Conservation (phyloP, 2,329 filamentous ascomycete genomes). For the Laburnicola sp. region DNA sequence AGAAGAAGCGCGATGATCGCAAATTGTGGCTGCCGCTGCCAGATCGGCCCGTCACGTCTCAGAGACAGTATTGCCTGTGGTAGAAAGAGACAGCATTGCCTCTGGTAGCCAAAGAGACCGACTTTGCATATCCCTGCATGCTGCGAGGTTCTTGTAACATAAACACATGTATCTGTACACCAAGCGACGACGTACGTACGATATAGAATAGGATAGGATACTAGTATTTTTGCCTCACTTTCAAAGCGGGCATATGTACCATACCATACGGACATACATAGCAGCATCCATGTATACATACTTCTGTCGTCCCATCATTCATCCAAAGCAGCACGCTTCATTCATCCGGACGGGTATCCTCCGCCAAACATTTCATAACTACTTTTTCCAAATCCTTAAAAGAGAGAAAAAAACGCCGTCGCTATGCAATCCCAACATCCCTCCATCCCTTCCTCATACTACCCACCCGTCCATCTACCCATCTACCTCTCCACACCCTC, state of each 20-base stretch:
- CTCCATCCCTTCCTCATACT: background rate
- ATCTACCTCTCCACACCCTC: slow-evolving; percentile 23
- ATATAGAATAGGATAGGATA: background rate
- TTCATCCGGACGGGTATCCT: slow-evolving; percentile 15
- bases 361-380: slow-evolving; percentile 4
- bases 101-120: too few species aligned
- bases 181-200: slow-evolving; percentile 1
- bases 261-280: slow-evolving; percentile 11
- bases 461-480: slow-evolving; percentile 2
- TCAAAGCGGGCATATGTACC: background rate
- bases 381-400: too few species aligned
- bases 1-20: slow-evolving; percentile 72
- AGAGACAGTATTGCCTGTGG: slow-evolving; percentile 92
- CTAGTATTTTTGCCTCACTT: too few species aligned
- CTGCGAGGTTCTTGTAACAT: slow-evolving; percentile 12
- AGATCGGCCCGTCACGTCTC: slow-evolving; percentile 78
- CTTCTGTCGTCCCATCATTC: slow-evolving; percentile 24
- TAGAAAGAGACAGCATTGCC: too few species aligned
- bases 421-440: slow-evolving; percentile 40
- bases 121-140: background rate
- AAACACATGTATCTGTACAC: too few species aligned
- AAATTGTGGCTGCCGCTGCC: slow-evolving; percentile 88
- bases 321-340: slow-evolving; percentile 25
- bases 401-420: slow-evolving; percentile 37
- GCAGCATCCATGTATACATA: slow-evolving; percentile 21